Base-by-base conservation (phyloP, 1,284 basidiomycete species). In the Papiliotrema fonsecae region DNA sequence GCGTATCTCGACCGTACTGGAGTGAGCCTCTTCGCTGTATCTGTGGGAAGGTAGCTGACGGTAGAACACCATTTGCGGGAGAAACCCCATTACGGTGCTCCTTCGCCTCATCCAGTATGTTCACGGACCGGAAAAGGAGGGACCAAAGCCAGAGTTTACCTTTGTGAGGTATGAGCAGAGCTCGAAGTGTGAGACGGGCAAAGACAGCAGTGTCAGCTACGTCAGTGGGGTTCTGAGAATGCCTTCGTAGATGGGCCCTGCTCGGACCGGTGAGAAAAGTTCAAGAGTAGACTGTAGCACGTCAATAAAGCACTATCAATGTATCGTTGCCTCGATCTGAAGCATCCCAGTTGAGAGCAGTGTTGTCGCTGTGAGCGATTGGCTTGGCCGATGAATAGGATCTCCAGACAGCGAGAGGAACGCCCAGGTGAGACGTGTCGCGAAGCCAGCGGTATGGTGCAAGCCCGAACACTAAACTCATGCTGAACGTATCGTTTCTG, bases 121-220 rank as follows among this genome's bases (percentile, higher is more conserved):
- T 25, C 82, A 88, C 65, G 73, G n/a, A n/a, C n/a, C 73, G 42
- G 73, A 77, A 34, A 70, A 75, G 45, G 65, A 48, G 16, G 49
- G 52, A 36, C 41, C 13, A 2, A 53, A 60, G 32, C 60, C 65
- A 4, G 52, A 61, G 32, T 67, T 69, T 39, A 80, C 82, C 53
- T 96, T 89, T 83, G 87, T 92, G 27, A 77, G 85, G 56, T 97
- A 97, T 69, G 89, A 89, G 69, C 94, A 97, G 75, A 97, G 92
- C 66, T 88, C 84, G 64, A 75, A 80, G 54, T 92, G 88, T 64
- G 53, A 77, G 51, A 81, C 72, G 6, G 68, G 86, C 39, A 75
- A 77, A 35, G 90, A 93, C 70, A 89, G 86, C 41, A 94, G 90
- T 65, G 94, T 98, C 30, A 94, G 89, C 69, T 98, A 98, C 70